Evolutionary conservation across 208 protist species (phyloP).

Genomic region (Sergeia podlipaevii): DNA sequence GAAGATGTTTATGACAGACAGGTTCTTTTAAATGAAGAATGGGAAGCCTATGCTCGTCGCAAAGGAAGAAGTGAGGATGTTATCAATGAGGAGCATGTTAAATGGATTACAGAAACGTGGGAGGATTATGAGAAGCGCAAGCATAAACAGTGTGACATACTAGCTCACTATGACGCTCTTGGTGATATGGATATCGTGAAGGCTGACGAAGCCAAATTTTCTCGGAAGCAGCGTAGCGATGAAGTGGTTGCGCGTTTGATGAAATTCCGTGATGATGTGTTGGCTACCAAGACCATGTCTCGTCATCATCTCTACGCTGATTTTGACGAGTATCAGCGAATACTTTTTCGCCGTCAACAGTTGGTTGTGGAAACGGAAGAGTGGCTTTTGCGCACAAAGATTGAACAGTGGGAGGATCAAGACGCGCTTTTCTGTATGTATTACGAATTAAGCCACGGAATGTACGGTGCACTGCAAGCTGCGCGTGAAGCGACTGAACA

Average conservation of each 20-base stretch:
- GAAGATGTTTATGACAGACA: conserved; percentile 61
- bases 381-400: conserved; percentile 24
- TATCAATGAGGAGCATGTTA: conserved; percentile 44
- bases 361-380: conserved; percentile 31
- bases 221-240: conserved; percentile 14
- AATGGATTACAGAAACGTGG: conserved; percentile 81
- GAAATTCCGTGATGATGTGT: conserved; percentile 20
- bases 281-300: conserved; percentile 9
- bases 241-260: conserved; percentile 32
- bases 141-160: conserved; percentile 16
- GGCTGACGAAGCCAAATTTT: not conserved
- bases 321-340: conserved; percentile 56
- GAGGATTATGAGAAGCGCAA: conserved; percentile 50
- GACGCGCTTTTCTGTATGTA: not conserved
- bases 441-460: not conserved
- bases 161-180: conserved; percentile 17
- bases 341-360: conserved; percentile 32
- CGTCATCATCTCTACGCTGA: conserved; percentile 57
- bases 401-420: conserved; percentile 17
- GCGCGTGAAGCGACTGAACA: conserved; percentile 22
- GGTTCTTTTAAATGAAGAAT: conserved; percentile 59
- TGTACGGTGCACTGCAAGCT: not conserved
- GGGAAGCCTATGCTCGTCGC: conserved; percentile 38
- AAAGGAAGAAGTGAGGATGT: conserved; percentile 17
- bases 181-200: conserved; percentile 16